Conservation (phyloP, 2,329 filamentous ascomycete genomes). For the Ophiostoma montium region DNA sequence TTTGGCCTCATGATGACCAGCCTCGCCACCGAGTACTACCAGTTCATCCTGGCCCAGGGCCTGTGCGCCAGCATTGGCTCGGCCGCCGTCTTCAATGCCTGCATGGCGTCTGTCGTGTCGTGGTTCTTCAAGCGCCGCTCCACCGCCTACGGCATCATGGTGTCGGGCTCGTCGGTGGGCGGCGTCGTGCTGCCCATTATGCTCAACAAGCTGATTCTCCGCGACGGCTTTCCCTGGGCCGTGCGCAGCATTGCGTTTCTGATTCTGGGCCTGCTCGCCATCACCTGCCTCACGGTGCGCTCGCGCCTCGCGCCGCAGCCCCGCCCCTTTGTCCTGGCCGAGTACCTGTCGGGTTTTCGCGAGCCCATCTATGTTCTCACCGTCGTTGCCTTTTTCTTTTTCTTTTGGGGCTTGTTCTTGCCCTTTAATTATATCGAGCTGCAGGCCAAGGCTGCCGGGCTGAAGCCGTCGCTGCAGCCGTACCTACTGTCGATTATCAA, state of each 20-base stretch:
- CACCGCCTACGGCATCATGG: conserved; percentile 32
- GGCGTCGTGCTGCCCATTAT: conserved; percentile 45
- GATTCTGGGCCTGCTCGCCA: conserved; percentile 20
- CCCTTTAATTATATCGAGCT: conserved; percentile 39
- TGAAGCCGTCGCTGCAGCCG: conserved; percentile 26
- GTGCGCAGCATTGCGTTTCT: conserved; percentile 24
- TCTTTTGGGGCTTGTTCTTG: conserved; percentile 41
- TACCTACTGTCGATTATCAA: conserved; percentile 45
- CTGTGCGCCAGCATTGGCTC: conserved; percentile 21
- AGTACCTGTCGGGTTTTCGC: conserved; percentile 32
- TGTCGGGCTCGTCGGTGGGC: conserved; percentile 34
- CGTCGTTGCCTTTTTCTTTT: conserved; percentile 34
- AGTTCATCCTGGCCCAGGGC: conserved; percentile 26
- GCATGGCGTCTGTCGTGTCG: conserved; percentile 23
- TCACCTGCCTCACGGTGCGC: conserved; percentile 21
- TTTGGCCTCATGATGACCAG: conserved; percentile 49
- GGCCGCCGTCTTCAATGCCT: conserved; percentile 23
- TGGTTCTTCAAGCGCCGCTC: conserved; percentile 35
- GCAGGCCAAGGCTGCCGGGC: conserved; percentile 30
- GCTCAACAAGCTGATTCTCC: conserved; percentile 34
- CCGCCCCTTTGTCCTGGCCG: conserved; percentile 28
- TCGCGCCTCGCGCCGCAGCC: conserved; percentile 21
- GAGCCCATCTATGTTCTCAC: conserved; percentile 32
- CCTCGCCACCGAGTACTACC: conserved; percentile 27
- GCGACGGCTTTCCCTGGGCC: conserved; percentile 28